phyloP scores from a whole-genome alignment of 495 filamentous ascomycete species.

The Xylaria venustula region DNA sequence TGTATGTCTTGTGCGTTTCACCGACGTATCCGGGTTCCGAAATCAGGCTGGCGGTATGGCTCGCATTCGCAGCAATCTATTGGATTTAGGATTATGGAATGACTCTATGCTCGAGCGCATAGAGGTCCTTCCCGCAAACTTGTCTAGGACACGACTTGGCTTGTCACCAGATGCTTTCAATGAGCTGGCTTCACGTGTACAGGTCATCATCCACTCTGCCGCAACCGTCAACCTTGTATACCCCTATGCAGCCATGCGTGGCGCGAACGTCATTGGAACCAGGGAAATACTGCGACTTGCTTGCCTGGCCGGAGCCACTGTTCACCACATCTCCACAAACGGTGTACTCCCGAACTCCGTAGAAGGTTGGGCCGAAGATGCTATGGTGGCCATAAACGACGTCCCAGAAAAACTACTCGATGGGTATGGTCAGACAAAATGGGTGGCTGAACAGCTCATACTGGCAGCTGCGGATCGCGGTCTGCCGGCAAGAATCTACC shows the following conservation, averaged over 20 bases:
- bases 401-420: slow-evolving; percentile 60
- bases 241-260: slow-evolving; percentile 61
- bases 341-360: slow-evolving; percentile 61
- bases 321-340: slow-evolving; percentile 71
- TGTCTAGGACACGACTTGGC: slow-evolving; percentile 58
- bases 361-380: slow-evolving; percentile 59
- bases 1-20: slow-evolving; percentile 65
- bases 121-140: slow-evolving; percentile 63
- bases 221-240: slow-evolving; percentile 69
- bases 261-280: slow-evolving; percentile 60
- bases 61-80: slow-evolving; percentile 59
- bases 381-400: slow-evolving; percentile 55
- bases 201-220: slow-evolving; percentile 65
- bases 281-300: slow-evolving; percentile 64
- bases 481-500: slow-evolving; percentile 60
- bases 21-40: slow-evolving; percentile 49
- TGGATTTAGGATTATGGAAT: slow-evolving; percentile 64
- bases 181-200: slow-evolving; percentile 53
- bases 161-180: slow-evolving; percentile 55
- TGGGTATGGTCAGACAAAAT: slow-evolving; percentile 66
- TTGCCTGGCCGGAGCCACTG: slow-evolving; percentile 56
- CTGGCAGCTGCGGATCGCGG: slow-evolving; percentile 60
- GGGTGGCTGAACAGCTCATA: slow-evolving; percentile 65
- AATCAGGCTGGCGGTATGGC: slow-evolving; percentile 55
- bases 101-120: slow-evolving; percentile 69